Percentiles rank a stretch among this genome's conserved stretches.
Conservation (phyloP, 2,329 filamentous ascomycete genomes). For the Paecilomyces dactylethromorphus region DNA sequence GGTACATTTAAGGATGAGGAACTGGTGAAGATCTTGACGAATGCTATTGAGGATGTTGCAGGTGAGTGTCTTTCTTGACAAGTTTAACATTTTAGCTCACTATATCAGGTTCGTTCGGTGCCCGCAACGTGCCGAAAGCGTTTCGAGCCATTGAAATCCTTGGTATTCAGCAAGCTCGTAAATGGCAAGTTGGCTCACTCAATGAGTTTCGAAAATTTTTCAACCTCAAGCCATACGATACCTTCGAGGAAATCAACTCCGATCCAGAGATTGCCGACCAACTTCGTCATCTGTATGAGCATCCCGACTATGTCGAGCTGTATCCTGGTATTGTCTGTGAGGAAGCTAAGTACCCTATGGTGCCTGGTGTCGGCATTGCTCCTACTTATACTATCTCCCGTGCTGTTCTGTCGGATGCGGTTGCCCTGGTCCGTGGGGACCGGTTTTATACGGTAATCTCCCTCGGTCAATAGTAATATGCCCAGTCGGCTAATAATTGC, state of each 20-base stretch:
- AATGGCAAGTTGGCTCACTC: slow-evolving; percentile 49
- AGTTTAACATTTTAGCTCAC: not conserved
- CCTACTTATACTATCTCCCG: slow-evolving; percentile 32
- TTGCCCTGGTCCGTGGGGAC: slow-evolving; percentile 52
- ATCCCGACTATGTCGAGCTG: slow-evolving; percentile 61
- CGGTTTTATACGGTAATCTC: slow-evolving; percentile 59
- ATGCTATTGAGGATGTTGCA: slow-evolving; percentile 63
- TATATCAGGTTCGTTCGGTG: slow-evolving; percentile 54
- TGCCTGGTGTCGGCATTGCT: slow-evolving; percentile 31
- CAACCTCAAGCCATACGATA: slow-evolving; percentile 49
- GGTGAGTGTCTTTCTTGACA: slow-evolving; percentile 12
- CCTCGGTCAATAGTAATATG: slow-evolving; percentile 3
- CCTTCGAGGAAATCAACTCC: slow-evolving; percentile 54
- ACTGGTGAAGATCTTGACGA: slow-evolving; percentile 62
- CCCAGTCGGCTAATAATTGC: not conserved
- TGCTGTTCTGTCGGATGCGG: slow-evolving; percentile 38
- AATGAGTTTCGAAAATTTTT: slow-evolving; percentile 60
- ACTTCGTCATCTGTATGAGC: slow-evolving; percentile 54
- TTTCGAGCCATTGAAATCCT: slow-evolving; percentile 72
- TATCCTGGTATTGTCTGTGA: slow-evolving; percentile 58
- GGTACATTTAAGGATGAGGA: slow-evolving; percentile 71
- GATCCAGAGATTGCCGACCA: slow-evolving; percentile 50
- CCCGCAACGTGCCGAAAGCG: slow-evolving; percentile 63
- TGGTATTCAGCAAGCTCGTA: slow-evolving; percentile 68
- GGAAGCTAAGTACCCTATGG: slow-evolving; percentile 31